phyloP scores from a whole-genome alignment of 768 basidiomycete species.

The Naematelia encephala region DNA sequence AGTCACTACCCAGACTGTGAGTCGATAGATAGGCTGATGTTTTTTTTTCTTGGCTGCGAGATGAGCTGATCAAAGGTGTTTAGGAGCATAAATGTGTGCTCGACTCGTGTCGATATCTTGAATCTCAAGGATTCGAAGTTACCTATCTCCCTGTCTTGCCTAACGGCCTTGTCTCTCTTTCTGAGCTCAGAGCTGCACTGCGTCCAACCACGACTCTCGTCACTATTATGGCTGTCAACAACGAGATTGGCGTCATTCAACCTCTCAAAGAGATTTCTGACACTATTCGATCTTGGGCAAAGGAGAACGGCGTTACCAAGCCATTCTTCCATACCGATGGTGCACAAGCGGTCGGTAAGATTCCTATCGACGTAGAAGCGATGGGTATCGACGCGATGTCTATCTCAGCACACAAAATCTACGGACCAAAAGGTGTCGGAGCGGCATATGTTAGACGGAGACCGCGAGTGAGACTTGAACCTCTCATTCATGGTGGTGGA shows the following conservation, averaged over 20 bases:
- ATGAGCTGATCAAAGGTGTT: constrained; percentile 3
- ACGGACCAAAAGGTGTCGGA: constrained; percentile 95
- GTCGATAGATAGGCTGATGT: constrained; percentile 46
- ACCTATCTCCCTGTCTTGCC: constrained; percentile 92
- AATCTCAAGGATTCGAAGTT: constrained; percentile 94
- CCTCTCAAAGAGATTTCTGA: constrained; percentile 92
- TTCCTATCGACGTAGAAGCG: constrained; percentile 87
- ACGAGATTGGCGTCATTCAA: constrained; percentile 98
- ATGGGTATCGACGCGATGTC: constrained; percentile 91
- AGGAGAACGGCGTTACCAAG: constrained; percentile 64
- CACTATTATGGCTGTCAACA: constrained; percentile 98
- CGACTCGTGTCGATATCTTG: constrained; percentile 91
- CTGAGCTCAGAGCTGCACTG: constrained; percentile 78
- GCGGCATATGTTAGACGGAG: constrained; percentile 88
- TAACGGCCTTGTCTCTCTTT: constrained; percentile 76
- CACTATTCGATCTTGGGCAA: constrained; percentile 59
- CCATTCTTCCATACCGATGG: constrained; percentile 96
- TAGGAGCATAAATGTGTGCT: constrained; percentile 99
- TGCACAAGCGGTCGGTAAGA: constrained; percentile 90
- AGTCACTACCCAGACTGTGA: constrained; percentile 88
- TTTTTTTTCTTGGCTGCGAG: neutral
- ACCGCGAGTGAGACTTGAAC: constrained; percentile 89
- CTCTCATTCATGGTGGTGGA: constrained; percentile 90
- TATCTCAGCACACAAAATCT: constrained; percentile 95
- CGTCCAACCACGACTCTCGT: constrained; percentile 90